A percentile compares a stretch with the other conserved stretches of the same genome.
Conservation (phyloP, 2,329 filamentous ascomycete genomes). For the Cercospora citrullina region DNA sequence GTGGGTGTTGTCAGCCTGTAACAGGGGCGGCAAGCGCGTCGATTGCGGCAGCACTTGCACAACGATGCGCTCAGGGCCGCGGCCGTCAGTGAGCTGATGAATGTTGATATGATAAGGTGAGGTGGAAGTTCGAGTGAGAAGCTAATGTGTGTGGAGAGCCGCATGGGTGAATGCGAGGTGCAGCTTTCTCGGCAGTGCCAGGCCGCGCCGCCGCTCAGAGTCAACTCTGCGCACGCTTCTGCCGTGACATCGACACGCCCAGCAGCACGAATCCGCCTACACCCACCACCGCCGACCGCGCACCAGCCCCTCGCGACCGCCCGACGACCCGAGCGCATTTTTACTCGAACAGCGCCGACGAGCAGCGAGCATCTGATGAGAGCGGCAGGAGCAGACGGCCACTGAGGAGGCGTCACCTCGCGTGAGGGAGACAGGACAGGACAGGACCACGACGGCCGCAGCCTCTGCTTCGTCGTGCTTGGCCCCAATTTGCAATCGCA, state of each 20-base stretch:
- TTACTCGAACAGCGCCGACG: background rate
- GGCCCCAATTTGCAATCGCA: background rate
- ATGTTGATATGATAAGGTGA: background rate
- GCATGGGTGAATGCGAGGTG: constrained; percentile 3
- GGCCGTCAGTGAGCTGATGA: background rate
- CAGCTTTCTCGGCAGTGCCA: constrained; percentile 1
- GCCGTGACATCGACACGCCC: constrained; percentile 9
- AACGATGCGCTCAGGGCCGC: background rate
- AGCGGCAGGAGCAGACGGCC: constrained; percentile 10
- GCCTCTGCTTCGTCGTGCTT: background rate
- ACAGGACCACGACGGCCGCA: background rate
- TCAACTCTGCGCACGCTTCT: constrained; percentile 10
- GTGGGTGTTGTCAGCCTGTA: background rate
- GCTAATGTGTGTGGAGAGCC: constrained; percentile 3
- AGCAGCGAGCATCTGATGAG: constrained; percentile 21
- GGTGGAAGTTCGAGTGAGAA: background rate
- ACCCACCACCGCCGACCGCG: constrained; percentile 6
- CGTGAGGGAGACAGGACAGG: background rate
- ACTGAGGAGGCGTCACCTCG: constrained; percentile 25
- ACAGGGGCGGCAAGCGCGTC: background rate
- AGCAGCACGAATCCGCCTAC: background rate
- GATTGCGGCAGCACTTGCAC: background rate
- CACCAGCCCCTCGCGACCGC: background rate
- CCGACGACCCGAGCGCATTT: constrained; percentile 2
- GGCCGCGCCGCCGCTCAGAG: background rate